These are phyloP conservation scores for Lepiota brunneoincarnata DNA, from an alignment of 768 basidiomycete species.

Conservation along the genomic window DNA sequence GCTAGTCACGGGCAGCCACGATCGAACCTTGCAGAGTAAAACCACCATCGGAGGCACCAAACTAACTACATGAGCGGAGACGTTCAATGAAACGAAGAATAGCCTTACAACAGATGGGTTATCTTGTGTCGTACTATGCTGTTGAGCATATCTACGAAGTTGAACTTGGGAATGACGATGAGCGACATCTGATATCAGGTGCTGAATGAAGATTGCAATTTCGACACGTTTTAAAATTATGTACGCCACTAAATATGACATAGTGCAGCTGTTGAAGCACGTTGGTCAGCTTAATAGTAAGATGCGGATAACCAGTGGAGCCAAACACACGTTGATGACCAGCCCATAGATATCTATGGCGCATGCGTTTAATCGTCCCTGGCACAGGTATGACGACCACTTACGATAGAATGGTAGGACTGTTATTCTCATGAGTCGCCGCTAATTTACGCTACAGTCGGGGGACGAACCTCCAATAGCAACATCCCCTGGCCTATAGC, in stretches of 20 bases:
- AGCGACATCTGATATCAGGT: conserved; percentile 39
- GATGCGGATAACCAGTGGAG: not conserved
- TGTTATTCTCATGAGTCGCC: conserved; percentile 18
- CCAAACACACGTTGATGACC: conserved; percentile 47
- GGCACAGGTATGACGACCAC: conserved; percentile 17
- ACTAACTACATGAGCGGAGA: conserved; percentile 23
- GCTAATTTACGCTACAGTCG: not conserved
- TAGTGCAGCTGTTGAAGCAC: conserved; percentile 47
- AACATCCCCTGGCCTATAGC: conserved; percentile 60
- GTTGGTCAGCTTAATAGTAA: not conserved
- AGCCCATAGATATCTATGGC: conserved; percentile 62
- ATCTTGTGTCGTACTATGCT: conserved; percentile 60
- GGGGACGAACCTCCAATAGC: conserved; percentile 48
- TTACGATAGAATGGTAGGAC: conserved; percentile 63
- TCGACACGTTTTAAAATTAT: conserved; percentile 11
- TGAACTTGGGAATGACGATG: conserved; percentile 63
- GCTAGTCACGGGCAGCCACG: not conserved
- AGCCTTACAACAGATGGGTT: conserved; percentile 45
- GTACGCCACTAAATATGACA: conserved; percentile 51
- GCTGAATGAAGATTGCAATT: not conserved
- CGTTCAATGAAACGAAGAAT: not conserved
- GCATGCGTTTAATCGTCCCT: not conserved
- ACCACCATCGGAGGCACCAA: conserved; percentile 58
- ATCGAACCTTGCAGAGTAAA: conserved; percentile 50
- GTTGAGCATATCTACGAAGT: conserved; percentile 56